A percentile compares a stretch with the other conserved stretches of the same genome.
phyloP scores from a whole-genome alignment of 805 yeast species.

The Nakazawaea wickerhamii region DNA sequence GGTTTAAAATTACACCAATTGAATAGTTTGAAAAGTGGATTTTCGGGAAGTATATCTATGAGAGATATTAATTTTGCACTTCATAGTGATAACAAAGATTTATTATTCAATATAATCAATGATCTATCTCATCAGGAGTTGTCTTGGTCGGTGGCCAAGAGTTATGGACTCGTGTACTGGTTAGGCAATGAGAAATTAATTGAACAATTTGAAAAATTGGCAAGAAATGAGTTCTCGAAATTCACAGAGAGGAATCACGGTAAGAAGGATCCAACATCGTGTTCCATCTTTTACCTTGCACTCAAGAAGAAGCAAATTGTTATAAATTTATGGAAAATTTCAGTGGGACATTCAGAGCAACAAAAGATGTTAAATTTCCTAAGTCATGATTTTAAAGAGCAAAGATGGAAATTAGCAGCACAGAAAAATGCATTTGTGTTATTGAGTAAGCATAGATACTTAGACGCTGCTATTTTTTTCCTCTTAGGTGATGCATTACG shows the following conservation, averaged over 20 bases:
- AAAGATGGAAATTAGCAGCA: conserved; percentile 86
- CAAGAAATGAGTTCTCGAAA: conserved; percentile 58
- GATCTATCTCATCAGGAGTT: conserved; percentile 37
- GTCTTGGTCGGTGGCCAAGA: conserved; percentile 56
- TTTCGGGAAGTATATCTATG: conserved; percentile 45
- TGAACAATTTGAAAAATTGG: conserved; percentile 59
- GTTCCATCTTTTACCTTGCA: conserved; percentile 75
- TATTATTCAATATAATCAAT: conserved; percentile 47
- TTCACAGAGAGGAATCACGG: conserved; percentile 34
- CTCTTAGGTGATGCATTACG: conserved; percentile 67
- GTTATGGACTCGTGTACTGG: conserved; percentile 74
- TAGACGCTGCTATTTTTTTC: conserved; percentile 88
- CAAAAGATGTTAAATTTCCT: conserved; percentile 76
- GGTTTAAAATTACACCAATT: conserved; percentile 63
- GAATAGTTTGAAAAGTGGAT: conserved; percentile 26
- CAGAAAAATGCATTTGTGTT: conserved; percentile 88
- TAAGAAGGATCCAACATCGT: conserved; percentile 62
- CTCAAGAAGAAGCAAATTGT: conserved; percentile 71
- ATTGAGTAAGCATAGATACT: conserved; percentile 78
- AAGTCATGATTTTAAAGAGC: conserved; percentile 65
- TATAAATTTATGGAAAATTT: conserved; percentile 77
- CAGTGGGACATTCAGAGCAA: conserved; percentile 72
- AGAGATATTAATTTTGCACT: conserved; percentile 87
- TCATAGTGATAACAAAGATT: conserved; percentile 72
- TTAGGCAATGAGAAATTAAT: conserved; percentile 38